A percentile compares a stretch with the other conserved stretches of the same genome.
These are phyloP conservation scores for Aristolochia contorta DNA, from an alignment of 164 flowering plant species.

Conservation along the genomic window DNA sequence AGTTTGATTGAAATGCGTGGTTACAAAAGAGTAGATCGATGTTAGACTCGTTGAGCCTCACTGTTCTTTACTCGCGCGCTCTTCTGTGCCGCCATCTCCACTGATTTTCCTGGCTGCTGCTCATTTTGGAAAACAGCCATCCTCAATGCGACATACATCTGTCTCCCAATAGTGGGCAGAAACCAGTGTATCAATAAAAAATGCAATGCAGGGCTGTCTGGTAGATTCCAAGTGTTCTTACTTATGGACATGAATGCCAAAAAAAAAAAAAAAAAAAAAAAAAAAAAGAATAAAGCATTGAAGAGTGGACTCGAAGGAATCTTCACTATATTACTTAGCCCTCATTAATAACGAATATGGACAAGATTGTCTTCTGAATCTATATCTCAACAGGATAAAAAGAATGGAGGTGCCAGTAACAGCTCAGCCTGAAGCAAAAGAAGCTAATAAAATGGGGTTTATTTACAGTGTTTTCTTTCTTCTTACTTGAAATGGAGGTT, in stretches of 20 bases:
- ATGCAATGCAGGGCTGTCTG: too few species aligned
- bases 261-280: too few species aligned
- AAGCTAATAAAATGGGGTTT: neutral
- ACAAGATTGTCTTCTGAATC: slow-evolving; percentile 10
- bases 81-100: slow-evolving; percentile 1
- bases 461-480: neutral
- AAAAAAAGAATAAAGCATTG: too few species aligned
- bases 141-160: neutral
- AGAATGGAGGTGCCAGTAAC: slow-evolving; percentile 1
- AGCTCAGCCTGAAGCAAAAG: too few species aligned
- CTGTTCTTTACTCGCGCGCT: too few species aligned
- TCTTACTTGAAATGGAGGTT: neutral
- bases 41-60: neutral
- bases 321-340: slow-evolving; percentile 1
- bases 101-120: neutral
- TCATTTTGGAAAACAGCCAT: too few species aligned
- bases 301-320: too few species aligned
- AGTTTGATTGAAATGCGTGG: slow-evolving; percentile 7
- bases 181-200: too few species aligned
- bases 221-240: too few species aligned
- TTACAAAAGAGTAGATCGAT: neutral
- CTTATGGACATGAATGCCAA: too few species aligned
- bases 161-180: neutral
- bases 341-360: slow-evolving; percentile 14
- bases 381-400: slow-evolving; percentile 5